Conservation (phyloP, 768 basidiomycete species). For the Tricholoma terreum region DNA sequence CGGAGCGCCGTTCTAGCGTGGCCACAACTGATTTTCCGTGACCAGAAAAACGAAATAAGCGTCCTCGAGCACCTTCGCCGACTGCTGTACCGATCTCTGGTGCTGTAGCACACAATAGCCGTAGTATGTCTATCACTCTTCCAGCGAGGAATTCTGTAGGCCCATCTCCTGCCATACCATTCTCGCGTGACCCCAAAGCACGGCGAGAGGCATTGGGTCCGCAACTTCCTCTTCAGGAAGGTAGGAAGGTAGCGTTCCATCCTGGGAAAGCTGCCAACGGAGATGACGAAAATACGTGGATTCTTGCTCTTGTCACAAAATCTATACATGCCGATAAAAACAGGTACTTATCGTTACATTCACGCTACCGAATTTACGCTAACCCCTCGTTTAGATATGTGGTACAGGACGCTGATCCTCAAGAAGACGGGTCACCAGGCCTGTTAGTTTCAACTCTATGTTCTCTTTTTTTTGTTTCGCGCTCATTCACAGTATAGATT, state of each 20-base stretch:
- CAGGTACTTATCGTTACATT: constrained; percentile 37
- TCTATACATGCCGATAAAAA: constrained; percentile 73
- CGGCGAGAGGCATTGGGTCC: constrained; percentile 58
- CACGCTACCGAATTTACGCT: not conserved
- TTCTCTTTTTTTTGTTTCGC: not conserved
- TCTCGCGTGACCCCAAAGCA: constrained; percentile 64
- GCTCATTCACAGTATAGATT: constrained; percentile 34
- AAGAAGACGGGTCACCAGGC: constrained; percentile 76
- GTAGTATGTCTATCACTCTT: constrained; percentile 54
- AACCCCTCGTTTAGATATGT: constrained; percentile 55
- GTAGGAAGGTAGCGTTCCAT: constrained; percentile 81
- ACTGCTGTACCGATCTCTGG: constrained; percentile 49
- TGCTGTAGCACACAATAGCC: constrained; percentile 31
- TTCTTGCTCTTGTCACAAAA: constrained; percentile 70
- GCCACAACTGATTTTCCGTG: not conserved
- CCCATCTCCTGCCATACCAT: constrained; percentile 45
- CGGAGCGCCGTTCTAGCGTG: not conserved
- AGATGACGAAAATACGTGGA: constrained; percentile 66
- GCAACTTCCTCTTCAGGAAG: constrained; percentile 67
- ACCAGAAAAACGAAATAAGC: constrained; percentile 74
- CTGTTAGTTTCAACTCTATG: constrained; percentile 31
- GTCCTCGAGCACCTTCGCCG: constrained; percentile 70
- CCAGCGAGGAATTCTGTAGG: constrained; percentile 59
- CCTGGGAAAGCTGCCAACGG: constrained; percentile 47
- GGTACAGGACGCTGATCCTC: constrained; percentile 82